phyloP scores from a whole-genome alignment of 1,284 basidiomycete species.

The Irpex lacteus region DNA sequence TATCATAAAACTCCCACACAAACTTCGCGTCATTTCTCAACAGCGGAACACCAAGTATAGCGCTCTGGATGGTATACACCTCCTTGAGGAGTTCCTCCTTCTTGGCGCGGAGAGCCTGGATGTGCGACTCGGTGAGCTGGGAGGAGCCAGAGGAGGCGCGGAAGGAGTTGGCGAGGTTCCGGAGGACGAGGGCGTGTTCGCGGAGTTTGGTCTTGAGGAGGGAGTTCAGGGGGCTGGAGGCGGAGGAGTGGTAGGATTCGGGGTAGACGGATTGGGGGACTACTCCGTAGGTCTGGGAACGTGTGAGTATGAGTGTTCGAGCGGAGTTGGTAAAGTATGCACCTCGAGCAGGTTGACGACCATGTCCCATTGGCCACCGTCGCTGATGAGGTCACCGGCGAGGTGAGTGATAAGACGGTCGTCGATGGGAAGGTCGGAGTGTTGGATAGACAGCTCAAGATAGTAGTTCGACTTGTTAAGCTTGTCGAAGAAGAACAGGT shows the following conservation, averaged over 20 bases:
- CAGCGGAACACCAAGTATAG: conserved; percentile 84
- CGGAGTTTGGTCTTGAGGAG: conserved; percentile 89
- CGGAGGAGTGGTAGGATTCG: conserved; percentile 82
- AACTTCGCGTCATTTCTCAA: conserved; percentile 62
- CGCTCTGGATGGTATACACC: conserved; percentile 84
- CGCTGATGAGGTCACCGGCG: conserved; percentile 76
- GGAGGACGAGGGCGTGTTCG: conserved; percentile 85
- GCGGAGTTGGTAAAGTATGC: no score
- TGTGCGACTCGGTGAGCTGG: conserved; percentile 35
- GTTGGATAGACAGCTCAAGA: conserved; percentile 84
- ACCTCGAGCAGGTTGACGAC: conserved; percentile 81
- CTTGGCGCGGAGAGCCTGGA: conserved; percentile 62
- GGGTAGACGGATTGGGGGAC: conserved; percentile 84
- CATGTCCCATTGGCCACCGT: conserved; percentile 98
- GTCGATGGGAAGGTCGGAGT: conserved; percentile 79
- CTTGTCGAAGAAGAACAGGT: conserved; percentile 94
- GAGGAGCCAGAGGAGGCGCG: conserved; percentile 41
- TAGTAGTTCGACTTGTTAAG: conserved; percentile 95
- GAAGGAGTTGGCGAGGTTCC: conserved; percentile 55
- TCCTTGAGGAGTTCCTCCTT: conserved; percentile 86
- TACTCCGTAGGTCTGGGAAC: conserved; percentile 71
- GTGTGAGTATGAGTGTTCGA: neutral
- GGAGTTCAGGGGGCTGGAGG: conserved; percentile 71
- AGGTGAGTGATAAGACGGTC: conserved; percentile 81
- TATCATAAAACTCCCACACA: conserved; percentile 88